Conservation (phyloP, 345 rosid genomes). For the Sapria himalayana region DNA sequence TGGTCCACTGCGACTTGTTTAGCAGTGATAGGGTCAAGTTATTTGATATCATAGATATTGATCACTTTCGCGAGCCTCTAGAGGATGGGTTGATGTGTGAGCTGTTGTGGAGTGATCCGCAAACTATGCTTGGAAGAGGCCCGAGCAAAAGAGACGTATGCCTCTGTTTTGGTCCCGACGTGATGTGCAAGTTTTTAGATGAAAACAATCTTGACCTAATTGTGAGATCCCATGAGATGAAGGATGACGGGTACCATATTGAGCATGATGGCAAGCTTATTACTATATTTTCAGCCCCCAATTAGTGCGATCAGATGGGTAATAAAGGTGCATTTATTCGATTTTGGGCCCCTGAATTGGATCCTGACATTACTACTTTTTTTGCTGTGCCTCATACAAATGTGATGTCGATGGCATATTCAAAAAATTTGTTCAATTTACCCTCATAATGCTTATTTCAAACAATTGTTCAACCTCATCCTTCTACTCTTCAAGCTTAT, state of each 20-base stretch:
- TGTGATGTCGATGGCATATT: constrained; percentile 95
- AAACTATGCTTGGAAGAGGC: constrained; percentile 83
- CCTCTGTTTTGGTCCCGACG: constrained; percentile 83
- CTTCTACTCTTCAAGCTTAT: too few relatives aligned
- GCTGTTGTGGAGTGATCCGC: constrained; percentile 97
- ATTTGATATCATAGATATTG: constrained; percentile 64
- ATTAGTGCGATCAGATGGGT: constrained; percentile 99
- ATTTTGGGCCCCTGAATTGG: constrained; percentile 76
- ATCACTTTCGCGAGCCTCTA: constrained; percentile 91
- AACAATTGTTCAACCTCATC: too few relatives aligned
- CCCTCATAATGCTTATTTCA: constrained; percentile 43
- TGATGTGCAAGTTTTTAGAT: constrained; percentile 56
- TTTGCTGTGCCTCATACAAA: constrained; percentile 96
- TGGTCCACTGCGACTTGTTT: constrained; percentile 94
- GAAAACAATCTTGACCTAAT: constrained; percentile 83
- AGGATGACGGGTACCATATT: constrained; percentile 95
- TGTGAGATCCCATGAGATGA: constrained; percentile 89
- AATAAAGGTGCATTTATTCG: constrained; percentile 94
- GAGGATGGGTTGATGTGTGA: constrained; percentile 99
- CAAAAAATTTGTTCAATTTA: constrained; percentile 62
- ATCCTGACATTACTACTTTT: constrained; percentile 80
- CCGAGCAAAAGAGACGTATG: constrained; percentile 98
- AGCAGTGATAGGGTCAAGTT: constrained; percentile 92
- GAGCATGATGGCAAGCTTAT: constrained; percentile 96
- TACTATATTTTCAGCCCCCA: constrained; percentile 95